Conservation (phyloP, 495 filamentous ascomycete genomes). For the Penicillium flavigenum region DNA sequence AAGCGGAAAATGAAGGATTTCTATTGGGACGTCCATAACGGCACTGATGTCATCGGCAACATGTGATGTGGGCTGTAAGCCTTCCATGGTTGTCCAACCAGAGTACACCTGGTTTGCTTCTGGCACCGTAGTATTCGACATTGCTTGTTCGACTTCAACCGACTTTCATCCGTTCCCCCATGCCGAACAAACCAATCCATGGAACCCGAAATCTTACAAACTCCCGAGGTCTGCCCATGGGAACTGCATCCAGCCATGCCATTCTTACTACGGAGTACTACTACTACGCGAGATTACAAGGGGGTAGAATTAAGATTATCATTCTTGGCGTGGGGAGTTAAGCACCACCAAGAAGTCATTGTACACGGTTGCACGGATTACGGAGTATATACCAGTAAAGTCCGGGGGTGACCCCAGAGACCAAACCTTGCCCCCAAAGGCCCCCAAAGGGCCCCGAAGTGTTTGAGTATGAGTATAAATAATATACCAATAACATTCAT, state of each 20-base stretch:
- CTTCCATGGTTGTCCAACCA: too few relatives aligned
- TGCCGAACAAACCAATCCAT: neutral
- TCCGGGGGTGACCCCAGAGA: neutral
- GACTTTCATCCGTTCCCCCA: neutral
- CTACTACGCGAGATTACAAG: constrained; percentile 4
- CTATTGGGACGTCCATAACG: too few relatives aligned
- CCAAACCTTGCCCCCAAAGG: too few relatives aligned
- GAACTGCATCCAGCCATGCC: neutral
- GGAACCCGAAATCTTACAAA: neutral
- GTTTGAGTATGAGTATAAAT: too few relatives aligned
- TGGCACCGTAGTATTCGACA: neutral
- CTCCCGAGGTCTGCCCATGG: neutral
- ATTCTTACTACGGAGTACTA: neutral
- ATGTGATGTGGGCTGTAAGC: constrained; percentile 6
- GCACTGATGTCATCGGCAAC: neutral
- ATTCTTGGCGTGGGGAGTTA: constrained; percentile 1
- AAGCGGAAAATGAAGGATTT: too few relatives aligned
- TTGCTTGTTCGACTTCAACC: neutral
- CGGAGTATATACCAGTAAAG: neutral
- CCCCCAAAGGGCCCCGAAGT: too few relatives aligned
- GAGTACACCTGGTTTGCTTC: neutral
- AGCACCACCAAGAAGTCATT: neutral
- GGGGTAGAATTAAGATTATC: neutral
- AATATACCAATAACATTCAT: too few relatives aligned
- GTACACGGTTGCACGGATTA: neutral